phyloP scores from a whole-genome alignment of 768 basidiomycete genomes.

The Trichaptum fuscoviolaceum region DNA sequence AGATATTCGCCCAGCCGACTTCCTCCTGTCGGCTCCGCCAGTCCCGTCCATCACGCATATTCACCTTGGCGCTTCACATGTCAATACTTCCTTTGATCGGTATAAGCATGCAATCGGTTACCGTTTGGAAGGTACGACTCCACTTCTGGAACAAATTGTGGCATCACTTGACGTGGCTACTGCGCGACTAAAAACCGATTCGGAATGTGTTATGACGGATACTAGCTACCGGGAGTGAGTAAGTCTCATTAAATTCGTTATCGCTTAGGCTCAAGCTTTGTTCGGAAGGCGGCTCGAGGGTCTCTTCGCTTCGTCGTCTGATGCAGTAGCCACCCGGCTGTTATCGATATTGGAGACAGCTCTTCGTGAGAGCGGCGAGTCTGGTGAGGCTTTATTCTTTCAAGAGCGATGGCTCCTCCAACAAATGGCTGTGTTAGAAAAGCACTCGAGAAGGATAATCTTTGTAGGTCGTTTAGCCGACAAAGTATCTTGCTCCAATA shows the following conservation, averaged over 20 bases:
- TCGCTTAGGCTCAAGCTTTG: conserved; percentile 3
- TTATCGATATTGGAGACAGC: conserved; percentile 35
- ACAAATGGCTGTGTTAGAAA: conserved; percentile 16
- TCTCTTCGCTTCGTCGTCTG: conserved; percentile 48
- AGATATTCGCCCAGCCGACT: conserved; percentile 51
- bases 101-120: conserved; percentile 57
- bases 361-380: conserved; percentile 26
- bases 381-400: conserved; percentile 28
- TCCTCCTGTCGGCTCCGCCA: conserved; percentile 51
- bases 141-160: conserved; percentile 54
- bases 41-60: conserved; percentile 41
- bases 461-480: conserved; percentile 47
- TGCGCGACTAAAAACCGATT: conserved; percentile 52
- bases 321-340: conserved; percentile 38
- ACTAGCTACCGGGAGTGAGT: conserved; percentile 22
- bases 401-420: not conserved
- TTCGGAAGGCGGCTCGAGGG: conserved; percentile 30
- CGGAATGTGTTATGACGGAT: conserved; percentile 40
- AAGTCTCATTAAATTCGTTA: conserved; percentile 24
- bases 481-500: conserved; percentile 32
- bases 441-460: conserved; percentile 30
- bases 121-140: conserved; percentile 62
- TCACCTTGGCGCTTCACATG: conserved; percentile 26
- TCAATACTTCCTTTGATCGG: conserved; percentile 48
- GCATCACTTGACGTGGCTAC: conserved; percentile 56